Evolutionary conservation across 306 rosid genomes (phyloP).

Genomic region (Dryas alaskensis): DNA sequence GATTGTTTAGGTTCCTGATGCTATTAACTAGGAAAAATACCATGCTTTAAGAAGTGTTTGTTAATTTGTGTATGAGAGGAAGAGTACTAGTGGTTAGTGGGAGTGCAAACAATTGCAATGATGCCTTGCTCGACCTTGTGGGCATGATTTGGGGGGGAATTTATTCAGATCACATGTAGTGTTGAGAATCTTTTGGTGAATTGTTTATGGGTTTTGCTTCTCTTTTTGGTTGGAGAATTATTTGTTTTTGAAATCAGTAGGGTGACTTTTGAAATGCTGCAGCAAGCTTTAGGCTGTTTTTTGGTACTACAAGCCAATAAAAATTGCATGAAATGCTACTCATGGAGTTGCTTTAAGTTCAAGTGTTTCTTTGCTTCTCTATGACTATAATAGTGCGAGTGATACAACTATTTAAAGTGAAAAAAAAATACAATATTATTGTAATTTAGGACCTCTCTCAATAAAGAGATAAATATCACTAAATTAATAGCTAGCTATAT

Average conservation of each 20-base stretch:
- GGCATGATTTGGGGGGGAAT: slow-evolving; percentile 36
- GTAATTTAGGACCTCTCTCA: too few relatives aligned
- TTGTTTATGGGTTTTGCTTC: slow-evolving; percentile 41
- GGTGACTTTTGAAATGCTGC: slow-evolving; percentile 40
- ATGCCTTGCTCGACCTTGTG: slow-evolving; percentile 46
- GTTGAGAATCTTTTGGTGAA: slow-evolving; percentile 51
- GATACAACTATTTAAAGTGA: too few relatives aligned
- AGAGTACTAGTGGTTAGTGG: slow-evolving; percentile 6
- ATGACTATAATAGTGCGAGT: neutral
- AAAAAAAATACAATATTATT: too few relatives aligned
- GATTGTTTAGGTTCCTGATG: neutral
- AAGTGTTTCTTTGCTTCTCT: slow-evolving; percentile 8
- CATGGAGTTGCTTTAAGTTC: slow-evolving; percentile 28
- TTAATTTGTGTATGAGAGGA: neutral
- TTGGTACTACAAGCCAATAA: slow-evolving; percentile 9
- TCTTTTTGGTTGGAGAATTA: slow-evolving; percentile 26
- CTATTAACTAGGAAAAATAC: neutral
- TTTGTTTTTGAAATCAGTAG: slow-evolving; percentile 11
- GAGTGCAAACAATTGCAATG: slow-evolving; percentile 33
- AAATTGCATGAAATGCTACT: slow-evolving; percentile 12
- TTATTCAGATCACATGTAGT: slow-evolving; percentile 47
- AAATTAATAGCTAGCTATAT: too few relatives aligned
- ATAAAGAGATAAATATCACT: too few relatives aligned
- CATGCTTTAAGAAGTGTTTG: neutral
- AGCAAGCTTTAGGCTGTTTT: slow-evolving; percentile 38